Percentiles rank a stretch among this genome's conserved stretches.
phyloP scores from a whole-genome alignment of 495 filamentous ascomycete genomes.

The Achaetomiella virescens region DNA sequence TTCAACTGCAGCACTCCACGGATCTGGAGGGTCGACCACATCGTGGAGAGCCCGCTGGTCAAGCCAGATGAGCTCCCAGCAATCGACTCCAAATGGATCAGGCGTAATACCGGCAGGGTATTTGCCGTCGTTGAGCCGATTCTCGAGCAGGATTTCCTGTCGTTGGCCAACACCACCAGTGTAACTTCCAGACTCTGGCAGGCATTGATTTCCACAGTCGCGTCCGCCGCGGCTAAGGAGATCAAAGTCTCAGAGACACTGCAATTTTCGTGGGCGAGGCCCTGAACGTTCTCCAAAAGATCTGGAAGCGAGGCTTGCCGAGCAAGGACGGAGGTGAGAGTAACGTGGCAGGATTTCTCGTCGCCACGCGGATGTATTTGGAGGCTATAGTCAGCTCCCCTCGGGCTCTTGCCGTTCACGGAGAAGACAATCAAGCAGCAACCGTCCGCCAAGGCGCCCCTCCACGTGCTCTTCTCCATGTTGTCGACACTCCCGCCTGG shows the following conservation, averaged over 20 bases:
- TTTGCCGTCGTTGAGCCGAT: constrained; percentile 59
- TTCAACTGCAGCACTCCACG: constrained; percentile 59
- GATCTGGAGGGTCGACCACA: constrained; percentile 66
- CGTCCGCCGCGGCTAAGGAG: constrained; percentile 77
- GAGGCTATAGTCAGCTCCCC: constrained; percentile 52
- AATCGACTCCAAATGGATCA: constrained; percentile 83
- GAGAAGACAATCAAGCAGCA: constrained; percentile 54
- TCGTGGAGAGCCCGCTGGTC: constrained; percentile 51
- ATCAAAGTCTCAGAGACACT: constrained; percentile 82
- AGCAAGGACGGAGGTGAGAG: constrained; percentile 14
- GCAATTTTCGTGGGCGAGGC: constrained; percentile 70
- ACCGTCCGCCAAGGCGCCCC: constrained; percentile 33
- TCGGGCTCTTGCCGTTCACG: constrained; percentile 71
- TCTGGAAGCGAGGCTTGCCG: constrained; percentile 51
- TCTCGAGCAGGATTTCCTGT: constrained; percentile 51
- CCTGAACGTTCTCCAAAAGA: constrained; percentile 56
- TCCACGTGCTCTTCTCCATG: constrained; percentile 46
- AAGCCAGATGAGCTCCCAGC: constrained; percentile 66
- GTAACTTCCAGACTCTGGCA: constrained; percentile 59
- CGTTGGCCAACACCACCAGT: constrained; percentile 38
- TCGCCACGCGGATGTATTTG: constrained; percentile 55
- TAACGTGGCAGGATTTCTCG: constrained; percentile 46
- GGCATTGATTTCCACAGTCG: constrained; percentile 60
- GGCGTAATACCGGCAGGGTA: constrained; percentile 56
- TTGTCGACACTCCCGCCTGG: constrained; percentile 40